Percentiles rank a stretch among this genome's conserved stretches.
Conservation (phyloP, 192 early-diverging fungal species). For the Entomortierella lignicola region DNA sequence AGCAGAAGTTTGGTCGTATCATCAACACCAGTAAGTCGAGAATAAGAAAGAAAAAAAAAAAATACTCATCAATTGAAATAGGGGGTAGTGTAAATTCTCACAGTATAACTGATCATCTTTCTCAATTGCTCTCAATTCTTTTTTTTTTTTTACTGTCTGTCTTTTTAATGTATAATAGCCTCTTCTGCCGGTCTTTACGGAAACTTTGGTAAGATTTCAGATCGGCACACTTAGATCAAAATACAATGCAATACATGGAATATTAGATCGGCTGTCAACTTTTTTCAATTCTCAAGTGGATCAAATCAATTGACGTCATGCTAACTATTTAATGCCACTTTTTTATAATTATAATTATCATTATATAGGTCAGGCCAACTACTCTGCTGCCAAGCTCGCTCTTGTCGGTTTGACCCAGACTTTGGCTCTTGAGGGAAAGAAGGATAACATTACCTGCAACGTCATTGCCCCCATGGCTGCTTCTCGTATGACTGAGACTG, state of each 20-base stretch:
- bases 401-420: conserved; percentile 92
- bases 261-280: too few relatives aligned
- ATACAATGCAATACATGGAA: too few relatives aligned
- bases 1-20: conserved; percentile 94
- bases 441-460: conserved; percentile 93
- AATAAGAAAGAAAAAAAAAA: neutral
- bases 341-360: conserved; percentile 2
- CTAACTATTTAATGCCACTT: neutral
- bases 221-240: neutral
- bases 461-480: conserved; percentile 98
- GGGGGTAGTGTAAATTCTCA: neutral
- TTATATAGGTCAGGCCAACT: conserved; percentile 73
- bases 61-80: neutral
- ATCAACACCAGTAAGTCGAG: conserved; percentile 57
- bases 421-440: conserved; percentile 93
- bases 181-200: conserved; percentile 99
- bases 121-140: neutral
- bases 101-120: conserved; percentile 1
- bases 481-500: conserved; percentile 96
- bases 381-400: conserved; percentile 92
- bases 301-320: neutral
- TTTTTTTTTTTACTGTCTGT: too few relatives aligned
- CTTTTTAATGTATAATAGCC: conserved; percentile 72
- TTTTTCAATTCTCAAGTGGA: neutral
- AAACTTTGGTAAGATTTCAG: conserved; percentile 86